Base-by-base conservation (phyloP, 176 grass and related monocot genomes). In the Melocanna baccifera region DNA sequence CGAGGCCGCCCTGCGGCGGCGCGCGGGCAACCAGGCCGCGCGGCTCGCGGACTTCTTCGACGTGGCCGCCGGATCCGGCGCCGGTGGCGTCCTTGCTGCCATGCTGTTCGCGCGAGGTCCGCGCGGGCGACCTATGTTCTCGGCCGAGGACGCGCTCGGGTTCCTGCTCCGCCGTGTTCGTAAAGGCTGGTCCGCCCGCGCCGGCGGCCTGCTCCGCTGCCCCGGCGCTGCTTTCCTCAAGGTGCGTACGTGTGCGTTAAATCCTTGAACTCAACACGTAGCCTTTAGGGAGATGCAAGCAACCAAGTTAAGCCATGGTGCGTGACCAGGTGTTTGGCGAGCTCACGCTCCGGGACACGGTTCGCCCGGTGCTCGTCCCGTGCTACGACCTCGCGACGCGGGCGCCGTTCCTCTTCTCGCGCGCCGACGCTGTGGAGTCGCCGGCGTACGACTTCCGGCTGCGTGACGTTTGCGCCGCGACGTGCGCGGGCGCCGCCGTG, bases 11-110 rank as follows among this genome's bases (percentile, higher is more conserved):
- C 73, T 99, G 67, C 86, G 93, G 13, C 78, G 81, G 15, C 91
- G 89, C 12, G 86, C 91, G 0, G 89, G 93, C 0, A 89, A 99
- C 45, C 77, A 87, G 0, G 75, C 46, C 2, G 93, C 86, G 5
- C 58, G 91, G 30, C 87, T 99, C 3, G 88, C 93, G 0, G 93
- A 99, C 80, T 93, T 94, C 73, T 99, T 99, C 41, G 96, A 99
- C 85, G 91, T 99, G 5, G 91, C 88, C 0, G 93, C 93, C 0
- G 96, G 96, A 3, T 96, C 96, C 0, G 96, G 96, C 55, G 91
- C 89, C 16, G 96, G 96, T 9, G 96, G 96, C 43, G 93, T 96
- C 12, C 91, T 96, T 1, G 93, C 89, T 2, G 76, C 91, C 14
- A 94, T 99, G 93, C 83, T 99, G 16, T 92, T 95, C 29, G 86